phyloP scores from a whole-genome alignment of 2,329 filamentous ascomycete species.

The Trichoderma simmonsii region DNA sequence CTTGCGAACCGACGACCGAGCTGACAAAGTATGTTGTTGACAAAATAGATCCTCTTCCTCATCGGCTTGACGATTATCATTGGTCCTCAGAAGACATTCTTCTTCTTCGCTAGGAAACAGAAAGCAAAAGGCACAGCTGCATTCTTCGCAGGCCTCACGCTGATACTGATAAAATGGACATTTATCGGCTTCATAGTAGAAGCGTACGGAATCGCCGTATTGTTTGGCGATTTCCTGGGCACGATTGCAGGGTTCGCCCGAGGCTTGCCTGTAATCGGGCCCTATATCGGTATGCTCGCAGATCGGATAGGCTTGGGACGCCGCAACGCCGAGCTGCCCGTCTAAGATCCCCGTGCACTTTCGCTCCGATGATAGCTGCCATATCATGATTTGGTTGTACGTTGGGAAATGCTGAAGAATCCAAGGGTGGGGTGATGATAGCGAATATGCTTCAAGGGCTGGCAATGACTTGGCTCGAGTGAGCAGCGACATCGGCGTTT shows the following conservation, averaged over 20 bases:
- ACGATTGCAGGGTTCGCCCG: slow-evolving; percentile 87
- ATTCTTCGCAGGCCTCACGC: slow-evolving; percentile 75
- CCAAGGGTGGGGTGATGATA: not conserved
- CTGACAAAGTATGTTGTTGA: slow-evolving; percentile 9
- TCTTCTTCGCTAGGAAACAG: slow-evolving; percentile 92
- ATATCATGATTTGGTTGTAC: not conserved
- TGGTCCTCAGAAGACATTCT: slow-evolving; percentile 81
- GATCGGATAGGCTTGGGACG: slow-evolving; percentile 68
- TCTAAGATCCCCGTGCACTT: slow-evolving; percentile 44
- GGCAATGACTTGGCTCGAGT: not conserved
- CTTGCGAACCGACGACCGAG: slow-evolving; percentile 20
- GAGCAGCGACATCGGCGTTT: slow-evolving; percentile 12
- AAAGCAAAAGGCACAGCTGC: slow-evolving; percentile 89
- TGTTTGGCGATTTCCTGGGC: slow-evolving; percentile 95
- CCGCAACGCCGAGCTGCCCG: slow-evolving; percentile 74
- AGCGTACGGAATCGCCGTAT: slow-evolving; percentile 84
- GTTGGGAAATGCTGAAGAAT: not conserved
- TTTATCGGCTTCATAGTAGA: slow-evolving; percentile 88
- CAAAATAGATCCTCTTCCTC: slow-evolving; percentile 83
- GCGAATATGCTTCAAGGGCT: not conserved
- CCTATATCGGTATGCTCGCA: slow-evolving; percentile 73
- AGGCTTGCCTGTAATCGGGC: slow-evolving; percentile 79
- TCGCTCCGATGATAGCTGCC: not conserved
- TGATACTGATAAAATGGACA: slow-evolving; percentile 89
- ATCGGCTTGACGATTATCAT: slow-evolving; percentile 96